phyloP scores from a whole-genome alignment of 1,139 yeast genomes.

The Debaryomyces subglobosus region DNA sequence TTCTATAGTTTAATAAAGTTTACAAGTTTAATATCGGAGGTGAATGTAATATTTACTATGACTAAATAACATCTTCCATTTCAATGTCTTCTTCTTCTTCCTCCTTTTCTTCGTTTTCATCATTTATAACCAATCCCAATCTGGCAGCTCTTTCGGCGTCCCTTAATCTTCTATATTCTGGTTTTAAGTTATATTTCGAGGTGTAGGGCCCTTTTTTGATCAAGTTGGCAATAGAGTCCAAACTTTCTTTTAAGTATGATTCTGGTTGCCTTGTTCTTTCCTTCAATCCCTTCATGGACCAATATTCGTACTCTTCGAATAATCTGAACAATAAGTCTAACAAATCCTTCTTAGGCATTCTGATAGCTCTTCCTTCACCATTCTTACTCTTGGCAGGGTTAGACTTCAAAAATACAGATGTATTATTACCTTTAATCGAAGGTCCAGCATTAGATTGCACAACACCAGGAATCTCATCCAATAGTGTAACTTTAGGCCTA shows the following conservation, averaged over 20 bases:
- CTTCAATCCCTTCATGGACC: constrained; percentile 93
- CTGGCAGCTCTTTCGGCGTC: constrained; percentile 76
- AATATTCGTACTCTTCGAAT: constrained; percentile 93
- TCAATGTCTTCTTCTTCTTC: constrained; percentile 49
- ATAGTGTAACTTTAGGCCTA: constrained; percentile 75
- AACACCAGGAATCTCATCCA: constrained; percentile 86
- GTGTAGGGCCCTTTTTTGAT: constrained; percentile 97
- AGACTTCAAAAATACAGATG: constrained; percentile 60
- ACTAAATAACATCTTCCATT: constrained; percentile 48
- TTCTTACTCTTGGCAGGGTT: constrained; percentile 38
- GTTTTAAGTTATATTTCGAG: constrained; percentile 83
- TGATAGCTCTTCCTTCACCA: constrained; percentile 84
- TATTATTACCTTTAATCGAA: constrained; percentile 67
- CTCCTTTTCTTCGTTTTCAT: constrained; percentile 49
- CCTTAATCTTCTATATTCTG: constrained; percentile 82
- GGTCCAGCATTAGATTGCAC: constrained; percentile 85
- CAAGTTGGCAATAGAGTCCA: constrained; percentile 86
- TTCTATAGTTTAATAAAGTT: constrained; percentile 13
- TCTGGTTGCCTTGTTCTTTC: constrained; percentile 97
- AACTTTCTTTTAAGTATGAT: constrained; percentile 83
- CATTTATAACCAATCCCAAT: constrained; percentile 49
- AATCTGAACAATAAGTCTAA: constrained; percentile 84
- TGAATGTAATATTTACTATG: constrained; percentile 1
- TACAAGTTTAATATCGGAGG: constrained; percentile 1
- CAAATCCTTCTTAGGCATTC: constrained; percentile 92